Evolutionary conservation across 2,329 filamentous ascomycete genomes (phyloP).

Genomic region (Hypoxylon sp.): DNA sequence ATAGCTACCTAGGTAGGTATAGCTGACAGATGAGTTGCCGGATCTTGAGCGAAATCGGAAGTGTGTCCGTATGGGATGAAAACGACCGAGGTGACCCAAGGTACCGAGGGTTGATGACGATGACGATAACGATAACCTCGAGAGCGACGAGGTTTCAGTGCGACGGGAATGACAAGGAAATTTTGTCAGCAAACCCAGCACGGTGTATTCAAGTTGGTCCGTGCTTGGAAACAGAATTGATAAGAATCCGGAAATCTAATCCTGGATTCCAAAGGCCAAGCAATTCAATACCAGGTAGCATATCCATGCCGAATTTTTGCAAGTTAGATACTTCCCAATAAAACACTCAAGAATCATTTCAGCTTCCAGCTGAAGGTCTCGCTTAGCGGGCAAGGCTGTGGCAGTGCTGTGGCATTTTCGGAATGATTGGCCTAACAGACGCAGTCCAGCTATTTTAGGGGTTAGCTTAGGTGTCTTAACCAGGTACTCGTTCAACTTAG

Average conservation of each 20-base stretch:
- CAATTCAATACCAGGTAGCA: neutral
- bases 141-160: constrained; percentile 8
- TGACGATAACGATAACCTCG: neutral
- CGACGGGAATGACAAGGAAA: neutral
- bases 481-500: neutral
- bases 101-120: constrained; percentile 3
- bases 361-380: constrained; percentile 31
- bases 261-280: constrained; percentile 1
- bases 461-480: constrained; percentile 2
- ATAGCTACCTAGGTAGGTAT: no score
- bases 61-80: constrained; percentile 7
- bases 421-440: constrained; percentile 28
- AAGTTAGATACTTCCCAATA: neutral
- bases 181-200: constrained; percentile 10
- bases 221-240: constrained; percentile 10
- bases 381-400: constrained; percentile 30
- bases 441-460: constrained; percentile 32
- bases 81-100: neutral
- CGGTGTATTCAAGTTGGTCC: neutral
- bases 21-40: neutral
- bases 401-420: constrained; percentile 16
- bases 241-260: neutral
- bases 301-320: no score
- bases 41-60: neutral
- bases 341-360: neutral